Evolutionary conservation across 176 grass and related monocot genomes (phyloP).

Genomic region (Saccharum spontaneum): DNA sequence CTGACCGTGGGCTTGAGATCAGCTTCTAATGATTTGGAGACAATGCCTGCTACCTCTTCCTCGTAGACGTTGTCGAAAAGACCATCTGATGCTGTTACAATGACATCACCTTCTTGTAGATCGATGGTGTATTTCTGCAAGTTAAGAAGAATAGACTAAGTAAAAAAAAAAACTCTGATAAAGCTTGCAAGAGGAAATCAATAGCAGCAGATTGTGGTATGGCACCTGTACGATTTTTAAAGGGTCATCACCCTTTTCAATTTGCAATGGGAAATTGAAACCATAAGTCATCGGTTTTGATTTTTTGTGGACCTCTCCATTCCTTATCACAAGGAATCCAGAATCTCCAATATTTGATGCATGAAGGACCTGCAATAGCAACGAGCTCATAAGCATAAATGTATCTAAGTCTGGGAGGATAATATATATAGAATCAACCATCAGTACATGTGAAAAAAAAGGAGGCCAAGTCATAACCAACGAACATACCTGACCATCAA

Average conservation of each 20-base stretch:
- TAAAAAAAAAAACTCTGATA: not conserved
- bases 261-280: conserved; percentile 98
- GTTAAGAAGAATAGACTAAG: not conserved
- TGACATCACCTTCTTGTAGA: conserved; percentile 71
- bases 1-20: conserved; percentile 63
- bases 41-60: conserved; percentile 58
- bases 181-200: conserved; percentile 2
- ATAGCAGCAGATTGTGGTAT: not conserved
- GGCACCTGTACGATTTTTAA: conserved; percentile 74
- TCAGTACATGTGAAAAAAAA: not conserved
- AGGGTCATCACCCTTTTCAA: conserved; percentile 92
- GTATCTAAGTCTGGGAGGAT: not conserved
- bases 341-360: conserved; percentile 94
- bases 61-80: conserved; percentile 91
- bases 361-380: conserved; percentile 62
- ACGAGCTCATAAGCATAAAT: not conserved
- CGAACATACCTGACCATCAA: conserved; percentile 70
- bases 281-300: conserved; percentile 93
- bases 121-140: conserved; percentile 67
- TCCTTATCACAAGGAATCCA: conserved; percentile 89
- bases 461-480: not conserved
- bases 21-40: conserved; percentile 71
- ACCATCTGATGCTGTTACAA: conserved; percentile 87
- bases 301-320: conserved; percentile 64
- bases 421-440: not conserved